Conservation (phyloP, 306 rosid genomes). For the Rosa rugosa region DNA sequence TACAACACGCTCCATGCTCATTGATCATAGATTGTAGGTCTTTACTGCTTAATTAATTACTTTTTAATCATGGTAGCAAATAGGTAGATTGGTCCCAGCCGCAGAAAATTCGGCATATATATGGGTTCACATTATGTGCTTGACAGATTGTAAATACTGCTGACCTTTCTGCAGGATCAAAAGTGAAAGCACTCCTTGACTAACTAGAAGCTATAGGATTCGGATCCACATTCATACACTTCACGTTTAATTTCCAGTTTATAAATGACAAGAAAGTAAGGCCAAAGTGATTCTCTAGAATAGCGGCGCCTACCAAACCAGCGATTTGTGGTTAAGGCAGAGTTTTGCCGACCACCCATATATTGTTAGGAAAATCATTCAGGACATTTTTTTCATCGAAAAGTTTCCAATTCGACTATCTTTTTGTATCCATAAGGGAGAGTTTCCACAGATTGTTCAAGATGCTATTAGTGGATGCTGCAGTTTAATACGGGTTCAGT, state of each 20-base stretch:
- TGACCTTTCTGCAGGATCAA: slow-evolving; percentile 2
- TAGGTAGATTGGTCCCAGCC: not conserved
- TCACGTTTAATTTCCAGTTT: not conserved
- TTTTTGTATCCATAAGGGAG: too few relatives aligned
- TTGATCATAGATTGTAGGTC: not conserved
- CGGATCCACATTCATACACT: not conserved
- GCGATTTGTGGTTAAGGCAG: too few relatives aligned
- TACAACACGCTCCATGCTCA: not conserved
- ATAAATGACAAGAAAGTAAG: not conserved
- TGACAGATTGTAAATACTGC: not conserved
- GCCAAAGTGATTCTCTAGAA: not conserved
- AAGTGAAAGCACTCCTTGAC: not conserved
- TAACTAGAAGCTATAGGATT: not conserved
- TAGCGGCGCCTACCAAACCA: not conserved
- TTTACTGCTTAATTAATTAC: not conserved
- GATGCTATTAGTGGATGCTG: too few relatives aligned
- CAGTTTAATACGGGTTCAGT: too few relatives aligned
- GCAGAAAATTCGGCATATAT: not conserved
- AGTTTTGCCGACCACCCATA: too few relatives aligned
- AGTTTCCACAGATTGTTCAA: too few relatives aligned
- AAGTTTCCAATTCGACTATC: too few relatives aligned
- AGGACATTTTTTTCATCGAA: too few relatives aligned
- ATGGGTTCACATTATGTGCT: not conserved
- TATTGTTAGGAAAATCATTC: too few relatives aligned
- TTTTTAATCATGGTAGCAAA: not conserved